Percentiles rank a stretch among this genome's conserved stretches.
Conservation (phyloP, 352 stramenopile genomes). For the Detonula confervacea region DNA sequence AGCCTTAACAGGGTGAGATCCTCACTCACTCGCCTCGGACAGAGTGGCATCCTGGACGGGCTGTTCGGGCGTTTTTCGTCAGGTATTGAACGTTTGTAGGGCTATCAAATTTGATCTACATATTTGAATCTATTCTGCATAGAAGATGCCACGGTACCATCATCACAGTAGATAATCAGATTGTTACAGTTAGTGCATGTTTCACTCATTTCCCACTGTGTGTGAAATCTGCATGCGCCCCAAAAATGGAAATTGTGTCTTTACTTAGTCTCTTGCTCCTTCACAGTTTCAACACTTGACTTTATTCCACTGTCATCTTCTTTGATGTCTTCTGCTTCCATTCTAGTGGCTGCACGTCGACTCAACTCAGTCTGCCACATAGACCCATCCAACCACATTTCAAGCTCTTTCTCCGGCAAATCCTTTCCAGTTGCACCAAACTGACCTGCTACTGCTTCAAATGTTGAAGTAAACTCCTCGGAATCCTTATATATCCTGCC, state of each 20-base stretch:
- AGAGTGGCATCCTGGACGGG: too few relatives aligned
- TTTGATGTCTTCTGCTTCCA: conserved; percentile 23
- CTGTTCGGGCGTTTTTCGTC: too few relatives aligned
- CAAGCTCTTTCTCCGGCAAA: conserved; percentile 52
- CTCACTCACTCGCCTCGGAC: too few relatives aligned
- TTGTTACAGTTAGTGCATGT: too few relatives aligned
- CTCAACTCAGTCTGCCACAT: conserved; percentile 55
- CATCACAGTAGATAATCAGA: too few relatives aligned
- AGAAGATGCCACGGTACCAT: too few relatives aligned
- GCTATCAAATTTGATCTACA: too few relatives aligned
- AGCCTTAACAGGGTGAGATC: too few relatives aligned
- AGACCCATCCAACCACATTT: conserved; percentile 57
- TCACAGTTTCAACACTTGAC: conserved; percentile 2
- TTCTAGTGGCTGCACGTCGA: conserved; percentile 19
- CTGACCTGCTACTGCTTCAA: conserved; percentile 73
- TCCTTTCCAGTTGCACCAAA: conserved; percentile 75
- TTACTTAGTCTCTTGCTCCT: conserved; percentile 9
- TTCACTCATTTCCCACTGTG: too few relatives aligned
- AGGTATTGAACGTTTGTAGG: too few relatives aligned
- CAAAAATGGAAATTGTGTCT: background rate
- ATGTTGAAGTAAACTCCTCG: conserved; percentile 76
- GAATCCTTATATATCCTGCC: conserved; percentile 52
- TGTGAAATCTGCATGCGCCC: too few relatives aligned
- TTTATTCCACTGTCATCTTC: background rate
- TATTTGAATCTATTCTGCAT: too few relatives aligned